Evolutionary conservation across 768 basidiomycete species (phyloP).

Genomic region (Clitopilus passeckerianus): DNA sequence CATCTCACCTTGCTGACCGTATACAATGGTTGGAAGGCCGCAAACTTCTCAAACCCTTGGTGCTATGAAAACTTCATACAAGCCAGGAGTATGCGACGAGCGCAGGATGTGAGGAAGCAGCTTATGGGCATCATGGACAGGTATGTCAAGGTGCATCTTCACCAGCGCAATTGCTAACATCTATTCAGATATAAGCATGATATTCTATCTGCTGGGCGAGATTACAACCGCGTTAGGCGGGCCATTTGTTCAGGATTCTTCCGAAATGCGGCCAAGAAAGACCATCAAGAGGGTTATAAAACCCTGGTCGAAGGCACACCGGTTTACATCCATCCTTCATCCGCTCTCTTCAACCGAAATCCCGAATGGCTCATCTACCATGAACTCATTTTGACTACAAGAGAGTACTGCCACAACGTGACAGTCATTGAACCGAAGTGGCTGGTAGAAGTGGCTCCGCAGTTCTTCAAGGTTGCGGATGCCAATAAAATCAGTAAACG

Average conservation of each 20-base stretch:
- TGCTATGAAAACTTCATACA: conserved; percentile 99
- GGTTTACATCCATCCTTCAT: conserved; percentile 97
- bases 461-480: conserved; percentile 98
- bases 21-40: conserved; percentile 97
- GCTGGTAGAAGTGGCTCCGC: conserved; percentile 96
- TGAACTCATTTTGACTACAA: conserved; percentile 93
- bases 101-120: conserved; percentile 97
- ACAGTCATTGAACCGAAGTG: conserved; percentile 97
- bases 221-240: conserved; percentile 89
- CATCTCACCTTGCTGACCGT: conserved; percentile 89
- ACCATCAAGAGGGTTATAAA: conserved; percentile 97
- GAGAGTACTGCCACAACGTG: conserved; percentile 90
- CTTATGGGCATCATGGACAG: conserved; percentile 98
- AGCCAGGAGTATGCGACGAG: conserved; percentile 93
- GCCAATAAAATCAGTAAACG: conserved; percentile 96
- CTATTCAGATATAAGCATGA: conserved; percentile 87
- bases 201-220: conserved; percentile 85
- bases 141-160: conserved; percentile 32
- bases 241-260: conserved; percentile 98
- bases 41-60: conserved; percentile 97
- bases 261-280: conserved; percentile 98
- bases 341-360: conserved; percentile 92
- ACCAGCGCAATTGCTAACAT: neutral
- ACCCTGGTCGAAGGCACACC: conserved; percentile 97
- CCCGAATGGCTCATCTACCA: conserved; percentile 98